Percentiles rank a stretch among this genome's conserved stretches.
Conservation (phyloP, 768 basidiomycete species). For the Tulasnella sp. region DNA sequence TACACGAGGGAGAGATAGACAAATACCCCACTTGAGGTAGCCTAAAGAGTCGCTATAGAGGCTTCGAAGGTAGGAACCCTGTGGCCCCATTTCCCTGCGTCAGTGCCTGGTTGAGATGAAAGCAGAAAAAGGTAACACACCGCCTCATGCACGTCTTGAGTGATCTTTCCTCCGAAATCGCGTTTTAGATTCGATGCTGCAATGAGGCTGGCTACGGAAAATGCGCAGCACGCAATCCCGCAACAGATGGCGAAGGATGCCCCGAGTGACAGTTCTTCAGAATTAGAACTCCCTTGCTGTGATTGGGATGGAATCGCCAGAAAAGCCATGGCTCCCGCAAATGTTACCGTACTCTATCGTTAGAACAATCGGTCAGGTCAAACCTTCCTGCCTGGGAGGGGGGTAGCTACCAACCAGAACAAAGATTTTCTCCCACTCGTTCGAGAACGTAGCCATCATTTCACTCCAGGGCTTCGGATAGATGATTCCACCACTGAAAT, state of each 20-base stretch:
- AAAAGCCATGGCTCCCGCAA: background rate
- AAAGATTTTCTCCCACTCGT: constrained; percentile 3
- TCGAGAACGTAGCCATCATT: background rate
- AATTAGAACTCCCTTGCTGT: background rate
- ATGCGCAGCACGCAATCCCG: background rate
- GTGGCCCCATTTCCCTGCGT: too few species aligned
- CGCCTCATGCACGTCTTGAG: background rate
- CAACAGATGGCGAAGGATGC: background rate
- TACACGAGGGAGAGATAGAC: constrained; percentile 1
- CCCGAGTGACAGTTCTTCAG: background rate
- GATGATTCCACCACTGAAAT: background rate
- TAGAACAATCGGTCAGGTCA: background rate
- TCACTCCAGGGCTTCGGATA: background rate
- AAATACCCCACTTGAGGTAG: background rate
- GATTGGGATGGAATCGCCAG: background rate
- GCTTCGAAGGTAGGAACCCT: background rate
- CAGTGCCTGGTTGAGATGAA: background rate
- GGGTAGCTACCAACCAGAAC: background rate
- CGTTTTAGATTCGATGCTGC: background rate
- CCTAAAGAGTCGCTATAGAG: background rate
- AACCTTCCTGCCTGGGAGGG: background rate
- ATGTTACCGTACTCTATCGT: background rate
- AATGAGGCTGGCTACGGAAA: background rate
- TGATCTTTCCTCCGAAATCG: background rate
- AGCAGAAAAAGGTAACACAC: background rate